Evolutionary conservation across 1,284 basidiomycete genomes (phyloP), one percentile per base, ranked within the genome.

Genomic region (Pisolithus thermaeus): DNA sequence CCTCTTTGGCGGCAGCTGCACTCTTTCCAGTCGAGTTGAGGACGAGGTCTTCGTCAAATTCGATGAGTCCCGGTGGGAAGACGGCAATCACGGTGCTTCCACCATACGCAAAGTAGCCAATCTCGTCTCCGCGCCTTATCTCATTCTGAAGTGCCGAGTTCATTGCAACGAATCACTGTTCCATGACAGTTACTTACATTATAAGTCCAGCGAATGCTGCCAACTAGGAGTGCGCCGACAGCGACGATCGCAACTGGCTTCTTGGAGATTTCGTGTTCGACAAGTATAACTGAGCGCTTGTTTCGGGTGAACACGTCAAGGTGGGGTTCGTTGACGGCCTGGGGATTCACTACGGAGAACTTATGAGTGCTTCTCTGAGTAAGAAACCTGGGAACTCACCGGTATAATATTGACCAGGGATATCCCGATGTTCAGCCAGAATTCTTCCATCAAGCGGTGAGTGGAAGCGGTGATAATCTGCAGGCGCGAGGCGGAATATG

Each of bases 391-490:
- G 16, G 37, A 16, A 41, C 70, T 50, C 22, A 79, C 78, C 79
- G 0, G 81, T 83, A 56, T 79, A 83, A 57, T 80, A 82, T 53
- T 82, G 72, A 3, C 81, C 80, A 0, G 73, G 68, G 4, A 87
- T 71, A 51, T 79, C 70, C 3, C 69, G 73, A 3, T 76, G 66
- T n/a, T 76, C 73, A 18, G 72, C 74, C 3, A 71, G 25, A 22
- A 82, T 58, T 23, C 70, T 75, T 20, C 78, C 87, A 50, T 86
- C 81, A 25, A 86, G 74, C 1, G 90, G 90, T 27, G 80, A 80
- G 61, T 93, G 91, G 76, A 90, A 93, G 22, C 90, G 81, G 63
- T 92, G 90, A 60, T 92, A 93, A 64, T 93, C 91, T 36, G 84
- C 81, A 0, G 89, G 90, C 0, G 89, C 88, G 16, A 91, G 77